Evolutionary conservation across 371 early-diverging fungal species (phyloP).

Genomic region (Mucor indicus): DNA sequence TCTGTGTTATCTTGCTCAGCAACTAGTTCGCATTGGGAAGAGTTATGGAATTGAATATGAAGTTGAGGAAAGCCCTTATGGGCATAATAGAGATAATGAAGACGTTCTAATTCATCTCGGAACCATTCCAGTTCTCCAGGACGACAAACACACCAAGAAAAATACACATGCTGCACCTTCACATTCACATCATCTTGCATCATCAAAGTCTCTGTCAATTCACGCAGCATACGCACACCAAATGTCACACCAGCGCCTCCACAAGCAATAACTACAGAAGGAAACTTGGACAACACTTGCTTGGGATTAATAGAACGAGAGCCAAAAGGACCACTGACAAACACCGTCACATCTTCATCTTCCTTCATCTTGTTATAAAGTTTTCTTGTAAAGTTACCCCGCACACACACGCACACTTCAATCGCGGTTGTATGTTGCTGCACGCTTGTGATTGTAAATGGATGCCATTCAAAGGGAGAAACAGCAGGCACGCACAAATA

Average conservation of each 20-base stretch:
- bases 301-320: conserved; percentile 8
- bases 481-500: conserved; percentile 55
- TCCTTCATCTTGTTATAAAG: conserved; percentile 29
- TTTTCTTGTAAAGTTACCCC: conserved; percentile 53
- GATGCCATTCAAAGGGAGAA: conserved; percentile 61
- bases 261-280: conserved; percentile 38
- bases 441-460: conserved; percentile 55
- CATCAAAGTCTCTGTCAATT: conserved; percentile 25
- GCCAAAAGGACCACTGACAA: conserved; percentile 52
- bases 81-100: conserved; percentile 12
- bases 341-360: conserved; percentile 37
- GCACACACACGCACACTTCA: conserved; percentile 46
- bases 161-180: conserved; percentile 24
- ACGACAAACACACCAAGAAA: conserved; percentile 37
- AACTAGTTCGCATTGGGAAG: conserved; percentile 1
- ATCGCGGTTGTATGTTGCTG: conserved; percentile 8
- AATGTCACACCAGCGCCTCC: conserved; percentile 60
- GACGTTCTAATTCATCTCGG: conserved; percentile 38
- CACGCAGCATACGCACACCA: conserved; percentile 49
- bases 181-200: not conserved
- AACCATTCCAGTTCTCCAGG: conserved; percentile 53
- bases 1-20: not conserved
- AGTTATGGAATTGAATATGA: conserved; percentile 16
- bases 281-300: conserved; percentile 18
- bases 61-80: conserved; percentile 9